Evolutionary conservation across 2,329 filamentous ascomycete genomes (phyloP).

Genomic region (Colletotrichum agaves): DNA sequence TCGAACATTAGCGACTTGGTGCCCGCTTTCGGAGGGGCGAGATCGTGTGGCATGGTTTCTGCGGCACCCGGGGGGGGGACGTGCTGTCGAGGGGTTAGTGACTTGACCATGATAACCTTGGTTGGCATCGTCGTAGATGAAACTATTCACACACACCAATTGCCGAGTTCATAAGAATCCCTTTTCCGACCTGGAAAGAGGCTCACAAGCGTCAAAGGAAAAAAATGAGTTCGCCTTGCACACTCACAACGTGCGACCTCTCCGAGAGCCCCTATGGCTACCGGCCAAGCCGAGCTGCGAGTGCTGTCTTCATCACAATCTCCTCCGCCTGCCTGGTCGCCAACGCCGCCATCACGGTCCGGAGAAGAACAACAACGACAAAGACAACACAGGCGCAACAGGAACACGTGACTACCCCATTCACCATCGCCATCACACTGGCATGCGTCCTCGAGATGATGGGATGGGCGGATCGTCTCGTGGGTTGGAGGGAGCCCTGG

Average conservation of each 20-base stretch:
- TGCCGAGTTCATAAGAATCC: too few relatives aligned
- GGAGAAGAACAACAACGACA: conserved; percentile 18
- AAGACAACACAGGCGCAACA: not conserved
- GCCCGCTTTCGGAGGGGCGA: conserved; percentile 91
- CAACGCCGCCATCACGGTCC: conserved; percentile 38
- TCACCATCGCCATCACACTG: conserved; percentile 39
- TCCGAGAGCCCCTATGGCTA: conserved; percentile 42
- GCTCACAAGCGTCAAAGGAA: too few relatives aligned
- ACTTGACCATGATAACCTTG: not conserved
- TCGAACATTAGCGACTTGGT: conserved; percentile 91
- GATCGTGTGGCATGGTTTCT: conserved; percentile 97
- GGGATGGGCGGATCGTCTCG: conserved; percentile 41
- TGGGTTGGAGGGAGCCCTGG: conserved; percentile 41
- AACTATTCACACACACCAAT: too few relatives aligned
- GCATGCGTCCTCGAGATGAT: conserved; percentile 42
- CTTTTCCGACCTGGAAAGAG: too few relatives aligned
- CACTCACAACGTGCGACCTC: conserved; percentile 39
- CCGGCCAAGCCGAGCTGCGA: conserved; percentile 36
- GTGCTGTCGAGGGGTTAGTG: conserved; percentile 68
- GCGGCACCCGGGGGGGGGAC: conserved; percentile 90
- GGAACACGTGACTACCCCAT: conserved; percentile 19
- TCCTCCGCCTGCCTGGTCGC: conserved; percentile 38
- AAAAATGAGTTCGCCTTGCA: conserved; percentile 34
- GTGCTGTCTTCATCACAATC: conserved; percentile 40
- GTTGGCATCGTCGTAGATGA: too few relatives aligned